Evolutionary conservation across 83 land plant species (phyloP).

Genomic region (Larix sibirica): DNA sequence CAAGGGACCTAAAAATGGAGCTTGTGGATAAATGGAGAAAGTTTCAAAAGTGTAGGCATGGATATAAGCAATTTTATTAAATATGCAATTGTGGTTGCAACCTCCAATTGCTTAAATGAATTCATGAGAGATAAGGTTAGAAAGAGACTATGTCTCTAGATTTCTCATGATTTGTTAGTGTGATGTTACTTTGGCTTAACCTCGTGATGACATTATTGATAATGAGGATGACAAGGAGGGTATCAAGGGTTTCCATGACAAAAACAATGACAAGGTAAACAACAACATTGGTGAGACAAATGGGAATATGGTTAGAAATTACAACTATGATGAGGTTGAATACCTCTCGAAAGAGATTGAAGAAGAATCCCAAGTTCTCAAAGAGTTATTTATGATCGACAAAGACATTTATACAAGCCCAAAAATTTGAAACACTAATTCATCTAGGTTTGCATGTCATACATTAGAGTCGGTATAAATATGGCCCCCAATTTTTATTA

Average conservation of each 20-base stretch:
- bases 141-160: slow-evolving; percentile 39
- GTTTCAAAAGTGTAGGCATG: slow-evolving; percentile 33
- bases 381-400: slow-evolving; percentile 63
- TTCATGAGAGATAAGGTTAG: slow-evolving; percentile 61
- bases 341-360: slow-evolving; percentile 77
- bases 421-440: neutral
- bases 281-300: slow-evolving; percentile 11
- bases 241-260: neutral
- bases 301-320: slow-evolving; percentile 25
- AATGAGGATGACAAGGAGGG: neutral
- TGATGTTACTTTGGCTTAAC: neutral
- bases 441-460: neutral
- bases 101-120: slow-evolving; percentile 48
- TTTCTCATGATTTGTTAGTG: slow-evolving; percentile 10
- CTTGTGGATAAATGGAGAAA: slow-evolving; percentile 51
- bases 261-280: slow-evolving; percentile 11
- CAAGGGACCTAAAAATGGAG: no score
- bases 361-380: slow-evolving; percentile 40
- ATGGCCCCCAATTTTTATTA: neutral
- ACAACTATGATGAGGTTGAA: slow-evolving; percentile 59
- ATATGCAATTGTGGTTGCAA: slow-evolving; percentile 56
- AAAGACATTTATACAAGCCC: slow-evolving; percentile 37
- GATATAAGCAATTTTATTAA: slow-evolving; percentile 43
- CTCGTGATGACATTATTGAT: neutral
- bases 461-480: neutral